phyloP scores from a whole-genome alignment of 2,329 filamentous ascomycete genomes.

The Fusarium citri region DNA sequence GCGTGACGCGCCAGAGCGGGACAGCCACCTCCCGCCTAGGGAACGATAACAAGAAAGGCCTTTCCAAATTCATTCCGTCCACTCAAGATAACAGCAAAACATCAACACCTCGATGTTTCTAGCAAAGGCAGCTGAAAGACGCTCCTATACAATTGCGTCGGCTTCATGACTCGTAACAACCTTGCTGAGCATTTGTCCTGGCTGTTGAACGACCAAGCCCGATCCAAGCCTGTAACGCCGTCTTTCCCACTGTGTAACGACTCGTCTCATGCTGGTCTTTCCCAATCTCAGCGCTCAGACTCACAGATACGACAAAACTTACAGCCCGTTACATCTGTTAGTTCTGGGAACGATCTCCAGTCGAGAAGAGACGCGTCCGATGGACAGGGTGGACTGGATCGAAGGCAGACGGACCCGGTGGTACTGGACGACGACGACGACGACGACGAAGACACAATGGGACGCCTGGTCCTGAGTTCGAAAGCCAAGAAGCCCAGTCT shows the following conservation, averaged over 20 bases:
- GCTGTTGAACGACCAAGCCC: conserved; percentile 63
- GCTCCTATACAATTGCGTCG: conserved; percentile 46
- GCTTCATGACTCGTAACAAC: conserved; percentile 73
- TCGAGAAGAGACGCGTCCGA: conserved; percentile 29
- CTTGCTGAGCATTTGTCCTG: conserved; percentile 68
- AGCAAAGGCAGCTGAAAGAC: conserved; percentile 35
- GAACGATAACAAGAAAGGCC: conserved; percentile 42
- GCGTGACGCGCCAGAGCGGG: conserved; percentile 46
- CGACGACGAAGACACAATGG: conserved; percentile 56
- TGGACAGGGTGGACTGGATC: conserved; percentile 38
- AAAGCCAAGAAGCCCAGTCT: conserved; percentile 60
- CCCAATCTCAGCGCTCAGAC: conserved; percentile 44
- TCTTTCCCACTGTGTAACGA: conserved; percentile 52
- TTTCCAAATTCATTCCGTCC: conserved; percentile 21
- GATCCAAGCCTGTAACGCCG: conserved; percentile 55
- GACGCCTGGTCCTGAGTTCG: conserved; percentile 57
- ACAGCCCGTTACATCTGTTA: conserved; percentile 2
- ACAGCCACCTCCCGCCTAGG: conserved; percentile 24
- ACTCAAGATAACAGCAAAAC: conserved; percentile 13
- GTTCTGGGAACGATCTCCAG: conserved; percentile 4
- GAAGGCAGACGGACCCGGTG: conserved; percentile 46
- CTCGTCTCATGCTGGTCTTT: conserved; percentile 38
- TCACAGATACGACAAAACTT: conserved; percentile 13
- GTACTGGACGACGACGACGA: conserved; percentile 45
- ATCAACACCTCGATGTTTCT: conserved; percentile 43